Conservation (phyloP, 1,284 basidiomycete genomes). For the Taiwanofungus camphoratus region DNA sequence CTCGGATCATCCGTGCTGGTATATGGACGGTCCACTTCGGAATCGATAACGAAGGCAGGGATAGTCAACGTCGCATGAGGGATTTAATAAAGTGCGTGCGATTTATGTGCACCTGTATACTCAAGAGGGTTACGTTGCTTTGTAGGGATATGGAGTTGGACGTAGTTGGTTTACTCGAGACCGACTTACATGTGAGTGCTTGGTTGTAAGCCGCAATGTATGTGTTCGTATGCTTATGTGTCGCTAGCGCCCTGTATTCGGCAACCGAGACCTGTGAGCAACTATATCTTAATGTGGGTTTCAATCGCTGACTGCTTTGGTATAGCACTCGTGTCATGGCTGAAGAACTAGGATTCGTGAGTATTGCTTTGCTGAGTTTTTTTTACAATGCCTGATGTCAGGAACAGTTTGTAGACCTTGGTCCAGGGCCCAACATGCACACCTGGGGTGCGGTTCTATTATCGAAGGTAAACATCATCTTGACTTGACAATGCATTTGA, state of each 20-base stretch:
- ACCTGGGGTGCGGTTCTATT: conserved; percentile 88
- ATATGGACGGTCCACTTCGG: conserved; percentile 95
- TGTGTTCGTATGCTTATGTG: conserved; percentile 4
- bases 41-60: conserved; percentile 76
- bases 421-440: conserved; percentile 85
- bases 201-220: background rate
- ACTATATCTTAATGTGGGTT: background rate
- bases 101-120: background rate
- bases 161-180: conserved; percentile 80
- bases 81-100: conserved; percentile 57
- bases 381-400: background rate
- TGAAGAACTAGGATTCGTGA: conserved; percentile 80
- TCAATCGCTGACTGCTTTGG: background rate
- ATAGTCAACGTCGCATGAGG: conserved; percentile 77
- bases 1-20: conserved; percentile 77
- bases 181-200: conserved; percentile 72
- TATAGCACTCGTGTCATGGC: conserved; percentile 67
- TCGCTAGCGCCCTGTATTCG: conserved; percentile 75
- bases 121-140: background rate
- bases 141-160: conserved; percentile 76
- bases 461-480: conserved; percentile 55
- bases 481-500: background rate
- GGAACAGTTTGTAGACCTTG: conserved; percentile 75
- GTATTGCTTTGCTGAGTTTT: conserved; percentile 18
- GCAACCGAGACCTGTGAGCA: conserved; percentile 81